Evolutionary conservation across 1,139 yeast species (phyloP).

Genomic region (Taphrina flavorubra): DNA sequence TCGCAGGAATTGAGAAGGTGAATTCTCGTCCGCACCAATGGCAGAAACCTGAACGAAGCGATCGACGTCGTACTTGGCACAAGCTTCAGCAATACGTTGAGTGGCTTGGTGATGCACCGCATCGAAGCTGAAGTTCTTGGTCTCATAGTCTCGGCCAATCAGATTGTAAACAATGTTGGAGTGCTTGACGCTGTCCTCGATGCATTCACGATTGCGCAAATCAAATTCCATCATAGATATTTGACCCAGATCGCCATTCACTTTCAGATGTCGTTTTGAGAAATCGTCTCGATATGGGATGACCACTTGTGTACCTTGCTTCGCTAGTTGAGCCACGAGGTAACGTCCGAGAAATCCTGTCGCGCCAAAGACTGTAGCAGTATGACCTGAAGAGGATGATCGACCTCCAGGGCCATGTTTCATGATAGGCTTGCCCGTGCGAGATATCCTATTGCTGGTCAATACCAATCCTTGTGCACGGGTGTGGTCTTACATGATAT

Average conservation of each 20-base stretch:
- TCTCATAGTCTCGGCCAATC: constrained; percentile 76
- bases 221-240: constrained; percentile 73
- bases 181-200: constrained; percentile 78
- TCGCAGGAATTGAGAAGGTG: constrained; percentile 72
- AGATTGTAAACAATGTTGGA: constrained; percentile 84
- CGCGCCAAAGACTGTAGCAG: constrained; percentile 88
- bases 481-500: constrained; percentile 20
- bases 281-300: constrained; percentile 82
- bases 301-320: constrained; percentile 76
- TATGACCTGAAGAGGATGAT: constrained; percentile 87
- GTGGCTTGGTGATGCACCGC: constrained; percentile 83
- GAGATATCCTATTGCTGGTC: constrained; percentile 62
- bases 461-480: neutral
- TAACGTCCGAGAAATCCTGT: constrained; percentile 80
- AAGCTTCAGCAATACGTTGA: constrained; percentile 76
- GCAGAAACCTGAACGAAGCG: constrained; percentile 80
- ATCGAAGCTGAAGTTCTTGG: constrained; percentile 75
- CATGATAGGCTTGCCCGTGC: constrained; percentile 73
- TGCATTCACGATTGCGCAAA: constrained; percentile 74
- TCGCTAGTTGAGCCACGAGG: constrained; percentile 64
- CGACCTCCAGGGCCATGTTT: constrained; percentile 77
- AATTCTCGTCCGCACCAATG: constrained; percentile 73
- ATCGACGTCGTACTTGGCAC: constrained; percentile 73
- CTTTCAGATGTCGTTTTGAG: constrained; percentile 79
- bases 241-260: constrained; percentile 85